Evolutionary conservation across 208 protist genomes (phyloP), one percentile per base, ranked within the genome.

Genomic region (Porcisia deanei): DNA sequence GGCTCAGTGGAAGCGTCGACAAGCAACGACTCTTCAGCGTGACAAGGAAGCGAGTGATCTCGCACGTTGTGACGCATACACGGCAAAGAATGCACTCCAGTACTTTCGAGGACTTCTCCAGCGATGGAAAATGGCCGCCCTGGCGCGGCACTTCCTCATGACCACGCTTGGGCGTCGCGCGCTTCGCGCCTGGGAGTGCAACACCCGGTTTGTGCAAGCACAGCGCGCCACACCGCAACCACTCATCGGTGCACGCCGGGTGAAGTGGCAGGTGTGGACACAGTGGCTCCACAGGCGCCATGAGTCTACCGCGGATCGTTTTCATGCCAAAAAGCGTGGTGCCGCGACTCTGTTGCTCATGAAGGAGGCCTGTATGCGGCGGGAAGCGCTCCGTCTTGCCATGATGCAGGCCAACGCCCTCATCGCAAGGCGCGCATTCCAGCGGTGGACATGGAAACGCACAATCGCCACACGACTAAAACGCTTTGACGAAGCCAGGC

Each of bases 1-100:
- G 77, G 49, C 20, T 30, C 30, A 69, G 16, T 94, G 89, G 89
- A 47, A 18, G 52, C 30, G 39, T 14, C 71, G 76, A 14, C 34
- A 59, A 25, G 55, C n/a, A 22, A 47, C 65, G 7, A 64, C 65
- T 20, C 30, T 39, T 8, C 37, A 39, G 45, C 53, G 61, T 2
- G 60, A 64, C 1, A 80, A 80, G 52, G 60, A 82, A 41, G n/a
- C 37, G 34, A 61, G 68, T 14, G 74, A 83, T 14, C 71, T 79
- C 5, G 69, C 67, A 20, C 47, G 82, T 16, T 87, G 85, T 61
- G 71, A 83, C 12, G 30, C 54, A 55, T 71, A 86, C 63, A 75
- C 82, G 49, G 64, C 79, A 61, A 60, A 73, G 65, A 81, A 83
- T 39, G 70, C 68, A 8, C 25, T 81, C 22, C 39, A 54, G 67